Evolutionary conservation across 345 rosid genomes (phyloP).

Genomic region (Dipteronia sinensis): DNA sequence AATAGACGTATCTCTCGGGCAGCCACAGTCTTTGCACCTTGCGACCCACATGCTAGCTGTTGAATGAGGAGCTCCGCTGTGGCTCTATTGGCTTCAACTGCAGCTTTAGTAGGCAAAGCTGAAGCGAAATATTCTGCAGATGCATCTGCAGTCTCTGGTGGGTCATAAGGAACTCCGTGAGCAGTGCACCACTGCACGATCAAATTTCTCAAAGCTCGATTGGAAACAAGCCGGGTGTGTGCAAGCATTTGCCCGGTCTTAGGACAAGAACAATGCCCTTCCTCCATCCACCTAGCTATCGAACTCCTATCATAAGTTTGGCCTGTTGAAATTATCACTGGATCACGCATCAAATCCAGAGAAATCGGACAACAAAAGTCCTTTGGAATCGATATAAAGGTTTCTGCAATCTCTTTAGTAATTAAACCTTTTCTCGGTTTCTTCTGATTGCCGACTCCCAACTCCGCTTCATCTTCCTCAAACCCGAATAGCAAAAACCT

Average conservation of each 20-base stretch:
- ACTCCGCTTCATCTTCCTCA: conserved; percentile 55
- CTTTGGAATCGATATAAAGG: conserved; percentile 64
- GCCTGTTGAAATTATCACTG: conserved; percentile 82
- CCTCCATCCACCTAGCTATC: conserved; percentile 90
- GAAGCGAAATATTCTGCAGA: conserved; percentile 55
- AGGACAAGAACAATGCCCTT: conserved; percentile 86
- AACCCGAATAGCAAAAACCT: conserved; percentile 80
- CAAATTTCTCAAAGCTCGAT: conserved; percentile 84
- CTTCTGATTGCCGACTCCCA: conserved; percentile 49
- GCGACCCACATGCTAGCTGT: conserved; percentile 67
- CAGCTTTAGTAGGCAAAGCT: conserved; percentile 70
- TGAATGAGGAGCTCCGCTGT: conserved; percentile 68
- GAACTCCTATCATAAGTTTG: conserved; percentile 91
- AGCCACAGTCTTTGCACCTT: conserved; percentile 62
- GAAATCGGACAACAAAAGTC: conserved; percentile 92
- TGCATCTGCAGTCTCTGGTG: conserved; percentile 51
- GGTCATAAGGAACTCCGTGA: conserved; percentile 61
- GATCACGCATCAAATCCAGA: conserved; percentile 90
- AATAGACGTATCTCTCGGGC: conserved; percentile 80
- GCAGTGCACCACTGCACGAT: conserved; percentile 86
- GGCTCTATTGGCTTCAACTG: conserved; percentile 79
- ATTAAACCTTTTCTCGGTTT: conserved; percentile 64
- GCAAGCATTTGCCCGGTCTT: conserved; percentile 80
- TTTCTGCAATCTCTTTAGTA: conserved; percentile 69
- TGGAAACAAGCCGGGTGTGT: conserved; percentile 69